Conservation (phyloP, 495 filamentous ascomycete genomes). For the Penicillium diatomitis region DNA sequence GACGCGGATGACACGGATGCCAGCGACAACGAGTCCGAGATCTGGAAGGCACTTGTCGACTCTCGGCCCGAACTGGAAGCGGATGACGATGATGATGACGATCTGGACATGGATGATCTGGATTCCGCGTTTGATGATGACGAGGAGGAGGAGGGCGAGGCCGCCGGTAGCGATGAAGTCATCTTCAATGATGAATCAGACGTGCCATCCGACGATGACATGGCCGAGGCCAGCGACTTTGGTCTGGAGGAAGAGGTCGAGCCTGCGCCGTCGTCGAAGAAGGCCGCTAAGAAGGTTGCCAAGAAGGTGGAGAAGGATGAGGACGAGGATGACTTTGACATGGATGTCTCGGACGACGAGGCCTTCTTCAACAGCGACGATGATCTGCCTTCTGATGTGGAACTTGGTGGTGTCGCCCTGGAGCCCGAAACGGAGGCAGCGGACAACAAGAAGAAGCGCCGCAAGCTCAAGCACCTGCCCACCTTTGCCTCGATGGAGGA, state of each 20-base stretch:
- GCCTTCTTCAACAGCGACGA: conserved; percentile 46
- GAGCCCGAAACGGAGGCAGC: conserved; percentile 37
- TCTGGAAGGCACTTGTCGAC: conserved; percentile 87
- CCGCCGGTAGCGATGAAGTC: conserved; percentile 41
- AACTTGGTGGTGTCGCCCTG: conserved; percentile 29
- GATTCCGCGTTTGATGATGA: conserved; percentile 44
- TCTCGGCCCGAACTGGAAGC: conserved; percentile 71
- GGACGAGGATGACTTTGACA: conserved; percentile 41
- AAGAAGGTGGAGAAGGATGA: conserved; percentile 36
- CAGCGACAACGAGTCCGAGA: conserved; percentile 54
- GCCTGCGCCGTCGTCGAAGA: conserved; percentile 21
- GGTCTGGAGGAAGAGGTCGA: conserved; percentile 31
- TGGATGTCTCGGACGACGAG: conserved; percentile 44
- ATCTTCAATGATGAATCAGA: conserved; percentile 42
- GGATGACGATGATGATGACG: conserved; percentile 52
- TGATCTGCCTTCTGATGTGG: conserved; percentile 45
- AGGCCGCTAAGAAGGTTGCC: conserved; percentile 32
- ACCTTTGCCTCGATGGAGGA: conserved; percentile 90
- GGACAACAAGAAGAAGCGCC: conserved; percentile 59
- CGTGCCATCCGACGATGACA: conserved; percentile 36
- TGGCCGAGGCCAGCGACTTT: conserved; percentile 32
- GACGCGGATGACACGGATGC: conserved; percentile 23
- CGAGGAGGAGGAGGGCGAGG: conserved; percentile 40
- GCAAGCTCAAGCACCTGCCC: conserved; percentile 80
- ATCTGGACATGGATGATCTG: conserved; percentile 56